Evolutionary conservation across 495 filamentous ascomycete species (phyloP).

Genomic region (Penicillium subrubescens): DNA sequence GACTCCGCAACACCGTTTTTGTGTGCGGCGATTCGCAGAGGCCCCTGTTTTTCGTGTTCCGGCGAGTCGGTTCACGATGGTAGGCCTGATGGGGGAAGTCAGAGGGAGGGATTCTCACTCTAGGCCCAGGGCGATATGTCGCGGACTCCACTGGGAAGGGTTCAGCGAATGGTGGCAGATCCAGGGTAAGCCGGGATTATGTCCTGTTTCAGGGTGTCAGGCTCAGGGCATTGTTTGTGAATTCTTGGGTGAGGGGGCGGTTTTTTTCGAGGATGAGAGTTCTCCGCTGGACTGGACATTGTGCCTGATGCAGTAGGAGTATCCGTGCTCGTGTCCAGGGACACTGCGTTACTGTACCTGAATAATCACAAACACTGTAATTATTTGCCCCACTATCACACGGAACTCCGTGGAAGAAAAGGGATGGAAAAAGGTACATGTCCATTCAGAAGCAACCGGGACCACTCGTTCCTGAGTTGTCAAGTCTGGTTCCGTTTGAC

Average conservation of each 20-base stretch:
- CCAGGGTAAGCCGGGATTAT: slow-evolving; percentile 5
- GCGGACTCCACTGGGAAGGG: slow-evolving; percentile 4
- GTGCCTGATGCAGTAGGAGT: not conserved
- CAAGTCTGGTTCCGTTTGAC: not conserved
- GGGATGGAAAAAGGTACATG: slow-evolving; percentile 12
- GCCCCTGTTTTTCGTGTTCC: slow-evolving; percentile 12
- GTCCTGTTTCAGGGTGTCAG: not conserved
- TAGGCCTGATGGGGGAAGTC: not conserved
- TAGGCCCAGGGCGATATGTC: slow-evolving; percentile 6
- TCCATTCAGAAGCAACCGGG: not conserved
- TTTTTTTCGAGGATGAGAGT: not conserved
- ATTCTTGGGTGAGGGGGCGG: not conserved
- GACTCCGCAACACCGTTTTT: not conserved
- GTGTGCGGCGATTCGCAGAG: not conserved
- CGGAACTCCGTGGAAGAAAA: not conserved
- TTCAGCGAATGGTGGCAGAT: slow-evolving; percentile 7
- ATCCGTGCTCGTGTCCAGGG: not conserved
- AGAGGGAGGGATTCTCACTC: too few relatives aligned
- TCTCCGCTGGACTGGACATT: not conserved
- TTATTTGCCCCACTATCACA: not conserved
- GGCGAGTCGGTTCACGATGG: slow-evolving; percentile 12
- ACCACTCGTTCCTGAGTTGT: not conserved
- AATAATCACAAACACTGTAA: not conserved
- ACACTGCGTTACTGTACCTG: not conserved
- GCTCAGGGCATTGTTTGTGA: not conserved